Base-by-base conservation (phyloP, 768 basidiomycete species). In the Guyanaporus albipodus region DNA sequence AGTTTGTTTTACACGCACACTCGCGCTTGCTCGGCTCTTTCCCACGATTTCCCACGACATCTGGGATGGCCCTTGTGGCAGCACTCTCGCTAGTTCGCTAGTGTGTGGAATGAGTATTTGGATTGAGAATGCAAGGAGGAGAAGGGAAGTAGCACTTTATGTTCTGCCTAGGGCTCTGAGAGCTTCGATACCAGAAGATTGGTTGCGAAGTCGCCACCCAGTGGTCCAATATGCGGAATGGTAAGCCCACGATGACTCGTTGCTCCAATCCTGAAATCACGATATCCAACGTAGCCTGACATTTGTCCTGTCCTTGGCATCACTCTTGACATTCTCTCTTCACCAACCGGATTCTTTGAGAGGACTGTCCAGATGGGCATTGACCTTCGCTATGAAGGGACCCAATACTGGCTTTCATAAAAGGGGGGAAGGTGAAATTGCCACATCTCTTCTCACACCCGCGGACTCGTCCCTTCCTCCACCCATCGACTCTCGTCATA, bases 141-240 rank as follows among this genome's bases (percentile, higher is more conserved):
- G 88, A 42, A 85, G 86, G 5, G 88, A 91, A 67, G 86, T 91
- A 70, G 82, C 86, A 0, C 61, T 90, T 24, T 90, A 90, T 56
- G 87, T 89, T 42, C 68, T 90, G 5, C 87, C 88, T 3, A 72
- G 77, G 44, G 87, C 86, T 11, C 51, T 90, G 24, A 71, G 83
- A 35, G 73, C 87, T 0, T 79, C 72, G 42, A 60, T 90, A n/a
- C 76, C 85, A 1, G 67, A 77, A 48, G 58, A 56, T 5, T 82
- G 80, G 77, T 37, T 79, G 19, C 71, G 68, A 48, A 74, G 71
- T 38, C 67, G 73, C 2, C 71, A 69, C 28, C 56, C 50, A 12
- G 66, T 67, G n/a, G 65, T 72, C 8, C 69, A 64, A 29, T 45
- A 74, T 36, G 61, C 66, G 8, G 87, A 90, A 66, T 68, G 77